Evolutionary conservation across 306 rosid genomes (phyloP), one percentile per base, ranked within the genome.

Genomic region (Trichosanthes cucumerina): DNA sequence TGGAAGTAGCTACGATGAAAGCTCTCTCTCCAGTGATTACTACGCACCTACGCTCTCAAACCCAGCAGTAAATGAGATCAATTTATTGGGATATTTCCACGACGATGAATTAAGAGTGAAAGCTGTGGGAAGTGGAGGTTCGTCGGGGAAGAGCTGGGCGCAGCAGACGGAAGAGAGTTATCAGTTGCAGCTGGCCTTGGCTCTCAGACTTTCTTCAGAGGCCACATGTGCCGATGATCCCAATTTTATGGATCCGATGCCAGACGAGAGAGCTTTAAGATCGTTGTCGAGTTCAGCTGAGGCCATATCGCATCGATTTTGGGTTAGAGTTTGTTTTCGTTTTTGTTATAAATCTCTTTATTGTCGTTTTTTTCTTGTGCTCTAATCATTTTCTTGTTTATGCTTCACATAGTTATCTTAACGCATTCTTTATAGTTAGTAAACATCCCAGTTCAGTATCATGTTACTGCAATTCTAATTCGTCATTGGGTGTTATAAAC

Each of bases 91-190:
- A 2, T 90, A 89, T 77, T 33, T 85, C 62, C 89, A 81, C 1
- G 98, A 88, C 21, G 98, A 89, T 36, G 88, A 69, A 34, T 80
- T 85, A 41, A 85, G 81, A 80, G 69, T 82, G 16, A 80, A 83
- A 21, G 78, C 84, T 57, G 68, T 80, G 19, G 82, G 81, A 77
- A 74, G 77, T 3, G 87, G 88, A 13, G 91, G 91, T 2, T 90
- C 93, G 15, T 91, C 77, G 0, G 90, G 96, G 82, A 96, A 90
- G 88, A 92, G 98, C 89, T 96, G 99, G 98, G 99, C 99, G 62
- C 99, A 96, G 89, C 98, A 96, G 83, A 92, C 96, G 79, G 99
- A 96, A 90, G 99, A 96, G 89, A 91, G 98, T 76, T 96, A 96
- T 81, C 99, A 92, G 79, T 85, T 96, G 82, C 99, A 96, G 92